phyloP scores from a whole-genome alignment of 2,329 filamentous ascomycete species.

The Alternaria sp. region DNA sequence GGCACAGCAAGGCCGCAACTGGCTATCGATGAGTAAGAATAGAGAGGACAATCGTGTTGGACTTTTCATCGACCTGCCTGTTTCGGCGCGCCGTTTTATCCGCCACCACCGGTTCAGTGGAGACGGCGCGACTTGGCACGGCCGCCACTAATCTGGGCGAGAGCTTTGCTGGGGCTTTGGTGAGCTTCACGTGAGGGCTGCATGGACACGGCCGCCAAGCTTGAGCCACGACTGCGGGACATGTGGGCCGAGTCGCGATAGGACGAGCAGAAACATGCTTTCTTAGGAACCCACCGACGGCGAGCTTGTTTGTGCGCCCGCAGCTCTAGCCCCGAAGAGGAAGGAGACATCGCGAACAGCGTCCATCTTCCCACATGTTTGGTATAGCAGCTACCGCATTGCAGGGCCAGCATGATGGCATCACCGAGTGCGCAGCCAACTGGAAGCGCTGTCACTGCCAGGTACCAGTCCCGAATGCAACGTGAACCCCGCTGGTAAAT shows the following conservation, averaged over 20 bases:
- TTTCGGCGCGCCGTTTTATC: constrained; percentile 21
- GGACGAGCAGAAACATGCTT: constrained; percentile 32
- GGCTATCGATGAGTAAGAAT: constrained; percentile 5
- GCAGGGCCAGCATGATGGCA: constrained; percentile 27
- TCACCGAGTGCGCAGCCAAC: constrained; percentile 19
- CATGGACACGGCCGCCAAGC: constrained; percentile 28
- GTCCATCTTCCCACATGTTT: constrained; percentile 16
- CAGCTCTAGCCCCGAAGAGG: constrained; percentile 27
- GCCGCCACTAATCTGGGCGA: constrained; percentile 24
- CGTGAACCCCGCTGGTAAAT: constrained; percentile 22
- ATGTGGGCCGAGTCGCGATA: constrained; percentile 29
- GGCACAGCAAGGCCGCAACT: not conserved
- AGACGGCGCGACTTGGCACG: constrained; percentile 8
- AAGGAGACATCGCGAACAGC: constrained; percentile 28
- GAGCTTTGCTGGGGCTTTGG: not conserved
- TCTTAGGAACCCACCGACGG: constrained; percentile 26
- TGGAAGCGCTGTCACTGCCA: constrained; percentile 12
- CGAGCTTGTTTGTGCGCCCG: constrained; percentile 35
- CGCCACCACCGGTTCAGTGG: constrained; percentile 8
- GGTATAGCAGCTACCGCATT: constrained; percentile 17
- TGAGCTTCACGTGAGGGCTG: constrained; percentile 7
- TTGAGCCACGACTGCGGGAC: constrained; percentile 16
- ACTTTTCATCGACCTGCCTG: constrained; percentile 23
- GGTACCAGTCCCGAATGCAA: constrained; percentile 25
- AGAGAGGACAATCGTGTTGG: constrained; percentile 6